Conservation (phyloP, 768 basidiomycete species). For the Boletus subcaerulescens region DNA sequence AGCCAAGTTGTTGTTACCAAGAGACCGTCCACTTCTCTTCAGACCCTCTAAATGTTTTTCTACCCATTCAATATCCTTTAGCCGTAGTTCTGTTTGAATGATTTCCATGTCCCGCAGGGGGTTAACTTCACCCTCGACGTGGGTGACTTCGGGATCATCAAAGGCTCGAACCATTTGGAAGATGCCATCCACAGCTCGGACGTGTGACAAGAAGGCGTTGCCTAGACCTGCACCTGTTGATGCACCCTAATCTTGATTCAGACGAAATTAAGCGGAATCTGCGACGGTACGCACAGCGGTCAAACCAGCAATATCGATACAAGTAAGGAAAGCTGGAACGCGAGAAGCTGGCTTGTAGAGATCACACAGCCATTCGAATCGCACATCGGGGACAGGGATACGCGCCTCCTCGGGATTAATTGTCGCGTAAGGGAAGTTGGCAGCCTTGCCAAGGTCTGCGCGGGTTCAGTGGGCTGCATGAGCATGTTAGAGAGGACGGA, state of each 20-base stretch:
- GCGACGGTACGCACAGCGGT: constrained; percentile 66
- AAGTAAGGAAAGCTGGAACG: constrained; percentile 93
- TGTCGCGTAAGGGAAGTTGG: constrained; percentile 95
- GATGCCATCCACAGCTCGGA: constrained; percentile 97
- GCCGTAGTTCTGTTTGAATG: constrained; percentile 87
- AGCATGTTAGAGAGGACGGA: constrained; percentile 31
- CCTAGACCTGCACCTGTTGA: constrained; percentile 98
- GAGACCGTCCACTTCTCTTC: constrained; percentile 68
- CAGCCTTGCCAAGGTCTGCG: constrained; percentile 85
- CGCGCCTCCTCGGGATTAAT: constrained; percentile 96
- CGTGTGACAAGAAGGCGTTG: constrained; percentile 96
- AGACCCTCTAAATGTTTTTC: constrained; percentile 82
- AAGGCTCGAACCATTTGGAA: constrained; percentile 98
- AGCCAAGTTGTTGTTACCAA: constrained; percentile 76
- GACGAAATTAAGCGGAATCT: constrained; percentile 6
- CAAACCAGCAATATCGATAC: constrained; percentile 97
- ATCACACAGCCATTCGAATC: constrained; percentile 93
- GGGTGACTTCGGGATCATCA: constrained; percentile 98
- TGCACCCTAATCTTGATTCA: constrained; percentile 60
- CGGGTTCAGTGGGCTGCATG: constrained; percentile 4
- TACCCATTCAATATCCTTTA: constrained; percentile 99
- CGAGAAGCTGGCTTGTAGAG: constrained; percentile 85
- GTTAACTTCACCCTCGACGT: constrained; percentile 97
- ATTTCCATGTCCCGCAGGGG: constrained; percentile 97
- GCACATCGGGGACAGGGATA: constrained; percentile 89